A percentile compares a stretch with the other conserved stretches of the same genome.
phyloP scores from a whole-genome alignment of 2,329 filamentous ascomycete genomes.

The Scytalidium lignicola region DNA sequence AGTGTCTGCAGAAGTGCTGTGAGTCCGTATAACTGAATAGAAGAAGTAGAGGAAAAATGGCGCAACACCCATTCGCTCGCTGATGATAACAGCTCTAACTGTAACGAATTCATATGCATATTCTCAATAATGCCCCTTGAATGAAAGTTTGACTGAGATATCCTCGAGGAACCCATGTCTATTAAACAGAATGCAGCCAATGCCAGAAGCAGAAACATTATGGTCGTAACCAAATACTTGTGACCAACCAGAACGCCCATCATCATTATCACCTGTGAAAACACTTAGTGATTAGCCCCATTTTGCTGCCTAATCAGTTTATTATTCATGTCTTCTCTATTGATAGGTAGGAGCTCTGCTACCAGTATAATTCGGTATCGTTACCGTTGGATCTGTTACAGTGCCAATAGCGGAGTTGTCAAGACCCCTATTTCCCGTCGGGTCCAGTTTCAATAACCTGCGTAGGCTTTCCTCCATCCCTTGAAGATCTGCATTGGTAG shows the following conservation, averaged over 20 bases:
- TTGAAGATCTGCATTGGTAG: constrained; percentile 19
- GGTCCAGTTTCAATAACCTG: constrained; percentile 26
- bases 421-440: constrained; percentile 13
- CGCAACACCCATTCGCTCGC: too few species aligned
- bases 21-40: too few species aligned
- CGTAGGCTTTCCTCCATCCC: constrained; percentile 29
- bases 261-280: too few species aligned
- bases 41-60: too few species aligned
- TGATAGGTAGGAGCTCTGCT: constrained; percentile 18
- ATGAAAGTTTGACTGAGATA: neutral
- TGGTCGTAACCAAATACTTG: too few species aligned
- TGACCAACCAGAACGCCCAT: too few species aligned
- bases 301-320: neutral
- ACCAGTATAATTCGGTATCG: constrained; percentile 18
- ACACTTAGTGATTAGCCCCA: too few species aligned
- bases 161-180: neutral
- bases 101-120: neutral
- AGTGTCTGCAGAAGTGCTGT: neutral
- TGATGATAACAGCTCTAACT: neutral
- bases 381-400: constrained; percentile 10
- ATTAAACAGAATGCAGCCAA: neutral
- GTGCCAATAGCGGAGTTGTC: constrained; percentile 2
- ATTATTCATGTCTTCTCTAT: constrained; percentile 15
- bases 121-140: neutral
- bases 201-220: too few species aligned